Base-by-base conservation (phyloP, 75 land plant species). In the Pinus taeda region DNA sequence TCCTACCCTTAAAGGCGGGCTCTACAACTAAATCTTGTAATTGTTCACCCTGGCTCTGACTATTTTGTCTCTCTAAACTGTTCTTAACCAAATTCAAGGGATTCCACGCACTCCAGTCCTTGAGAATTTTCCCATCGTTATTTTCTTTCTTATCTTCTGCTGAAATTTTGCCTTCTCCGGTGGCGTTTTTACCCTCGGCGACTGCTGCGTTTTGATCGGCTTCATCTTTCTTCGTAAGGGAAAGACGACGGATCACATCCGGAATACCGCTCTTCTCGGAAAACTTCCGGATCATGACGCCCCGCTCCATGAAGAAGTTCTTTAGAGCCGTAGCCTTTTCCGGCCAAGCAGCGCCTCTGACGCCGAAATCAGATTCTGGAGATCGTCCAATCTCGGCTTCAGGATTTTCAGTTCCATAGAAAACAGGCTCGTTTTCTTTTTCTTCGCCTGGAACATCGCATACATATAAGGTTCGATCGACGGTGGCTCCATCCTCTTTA, bases 271-370 rank as follows among this genome's bases (percentile, higher is more conserved):
- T 22, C 3, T 60, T 18, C 22, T 60, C 95, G 82, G 15, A 93
- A 13, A 59, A 85, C 80, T 77, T 74, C 85, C 17, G 89, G 78
- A 92, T 88, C 73, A 84, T 84, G 15, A 57, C 67, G 15, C 95
- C 80, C 57, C 88, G 86, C 80, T 87, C 87, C 67, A 80, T 88
- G 7, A 93, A 89, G 83, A 85, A 89, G 55, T 85, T 88, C 66
- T 81, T 91, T 36, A 93, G 29, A 18, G 91, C 91, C 33, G 80
- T 83, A 30, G 95, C 95, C 59, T 88, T 93, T 76, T 88, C 93
- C 56, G 94, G 90, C 93, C 85, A 88, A 57, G 61, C 92, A 69
- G 75, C 65, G 22, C 73, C 74, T 55, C 73, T 79, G 0, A 24
- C 73, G 15, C 76, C 79, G 11, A 30, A 13, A 21, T 81, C 79